Evolutionary conservation across 1,139 yeast species (phyloP), one percentile per base, ranked within the genome.

Genomic region (Barnettozyma hawaiiensis): DNA sequence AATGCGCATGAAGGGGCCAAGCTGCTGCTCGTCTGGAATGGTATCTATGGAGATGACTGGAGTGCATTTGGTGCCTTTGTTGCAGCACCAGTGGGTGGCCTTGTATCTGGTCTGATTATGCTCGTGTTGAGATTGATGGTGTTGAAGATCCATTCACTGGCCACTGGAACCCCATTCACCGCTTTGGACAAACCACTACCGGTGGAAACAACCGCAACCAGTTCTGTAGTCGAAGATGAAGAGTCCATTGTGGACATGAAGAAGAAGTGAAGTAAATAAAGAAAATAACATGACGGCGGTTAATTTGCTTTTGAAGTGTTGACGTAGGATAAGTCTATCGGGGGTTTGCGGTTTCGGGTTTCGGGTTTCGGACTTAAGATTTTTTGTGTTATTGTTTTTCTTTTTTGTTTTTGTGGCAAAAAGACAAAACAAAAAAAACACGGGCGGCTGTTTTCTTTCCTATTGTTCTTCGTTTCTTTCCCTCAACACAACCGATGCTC

Each of bases 51-150:
- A 12, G 76, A 74, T 44, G 97, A 90, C 61, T 90, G 97, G 97
- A 86, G 95, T 56, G 80, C 95, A 0, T 90, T 89, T 65, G 97
- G 95, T 24, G 96, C 97, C 1, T 89, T 89, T 64, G 94, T 85
- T 7, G 85, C 81, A 51, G 95, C 97, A 2, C 96, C 97, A 5
- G 72, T 81, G 39, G 95, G 94, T 16, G 89, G 94, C 16, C 54
- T 89, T 3, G 49, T 82, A 3, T 67, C 81, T 48, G 81, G 86
- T 2, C 62, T 75, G 18, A 55, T 69, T 33, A 69, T 73, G 37
- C 73, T 84, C 27, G 79, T 59, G 1, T 28, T 74, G 9, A 74
- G 96, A 61, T 61, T 77, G 33, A 48, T 57, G 0, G 50, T 64
- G 3, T 49, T 60, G 29, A 77, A 66, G 51, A 18, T 67, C 1